Conservation (phyloP, 352 stramenopile species). For the Pythium aristosporum region DNA sequence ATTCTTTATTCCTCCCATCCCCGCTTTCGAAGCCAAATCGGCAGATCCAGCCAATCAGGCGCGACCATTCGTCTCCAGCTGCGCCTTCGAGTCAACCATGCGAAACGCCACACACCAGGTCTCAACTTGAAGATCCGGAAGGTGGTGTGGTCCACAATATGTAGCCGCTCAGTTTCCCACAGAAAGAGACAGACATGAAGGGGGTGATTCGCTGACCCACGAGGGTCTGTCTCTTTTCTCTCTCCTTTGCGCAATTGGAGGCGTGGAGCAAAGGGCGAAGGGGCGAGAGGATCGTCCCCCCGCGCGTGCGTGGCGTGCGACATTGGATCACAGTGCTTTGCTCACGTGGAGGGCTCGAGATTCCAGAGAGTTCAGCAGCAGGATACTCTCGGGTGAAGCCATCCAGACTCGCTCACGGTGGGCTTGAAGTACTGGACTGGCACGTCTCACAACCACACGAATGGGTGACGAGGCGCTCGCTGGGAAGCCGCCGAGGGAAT, state of each 20-base stretch:
- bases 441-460: neutral
- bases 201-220: neutral
- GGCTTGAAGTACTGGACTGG: too few relatives aligned
- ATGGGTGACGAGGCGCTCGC: slow-evolving; percentile 1
- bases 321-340: neutral
- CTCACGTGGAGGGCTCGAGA: neutral
- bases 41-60: slow-evolving; percentile 4
- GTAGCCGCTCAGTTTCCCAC: neutral
- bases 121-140: slow-evolving; percentile 20
- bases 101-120: slow-evolving; percentile 12
- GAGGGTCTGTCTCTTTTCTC: too few relatives aligned
- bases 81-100: neutral
- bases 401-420: neutral
- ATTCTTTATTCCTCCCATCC: slow-evolving; percentile 3
- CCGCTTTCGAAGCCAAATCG: slow-evolving; percentile 1
- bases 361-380: neutral
- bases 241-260: too few relatives aligned
- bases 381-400: slow-evolving; percentile 3
- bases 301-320: slow-evolving; percentile 9
- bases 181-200: neutral
- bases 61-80: slow-evolving; percentile 24
- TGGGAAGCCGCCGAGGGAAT: slow-evolving; percentile 17
- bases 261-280: too few relatives aligned
- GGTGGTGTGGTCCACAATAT: slow-evolving; percentile 16
- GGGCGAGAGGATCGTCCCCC: too few relatives aligned